Base-by-base conservation (phyloP, 345 rosid species). In the Chamaenerion angustifolium region DNA sequence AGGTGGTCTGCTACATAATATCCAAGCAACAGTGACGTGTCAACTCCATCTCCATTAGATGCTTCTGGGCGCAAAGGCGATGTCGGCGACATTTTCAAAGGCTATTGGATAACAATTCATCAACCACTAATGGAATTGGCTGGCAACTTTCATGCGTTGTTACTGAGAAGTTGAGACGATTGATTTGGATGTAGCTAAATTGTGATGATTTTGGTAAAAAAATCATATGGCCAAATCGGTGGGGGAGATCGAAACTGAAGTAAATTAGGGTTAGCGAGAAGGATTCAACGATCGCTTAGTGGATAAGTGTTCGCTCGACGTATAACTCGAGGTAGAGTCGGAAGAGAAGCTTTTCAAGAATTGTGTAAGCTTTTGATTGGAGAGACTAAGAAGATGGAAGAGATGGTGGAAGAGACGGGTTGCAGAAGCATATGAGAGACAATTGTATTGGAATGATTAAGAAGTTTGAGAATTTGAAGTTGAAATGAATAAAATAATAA, bases 1-100 rank as follows among this genome's bases (percentile, higher is more conserved):
- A 78, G 73, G 54, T 71, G 79, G 57, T 55, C 12, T 42, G 56
- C 15, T 64, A 58, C 40, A 54, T 49, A 4, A 68, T 56, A 58
- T 59, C 67, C 48, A 77, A 57, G 40, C 64, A 68, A 56, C 10
- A 56, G 62, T 25, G 62, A 9, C 21, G 56, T 35, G 44, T 58
- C 62, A 12, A 58, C 62, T 21, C 48, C 62, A 35, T 58, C 62
- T 23, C 16, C 25, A 16, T 14, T 11, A 56, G 50, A 13, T 11
- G 31, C 41, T 16, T 27, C 48, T 19, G 48, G 52, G 45, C 60
- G 42, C 46, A 40, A 51, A 43, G 43, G 51, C 31, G 52, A 23
- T 15, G 52, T 8, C 52, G 52, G 54, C 40, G 54, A 17, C 54
- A 54, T 43, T 43, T 37, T 15, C 57, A 42, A 40, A 12, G 13